Evolutionary conservation across 768 basidiomycete genomes (phyloP).

Genomic region (Termitomyces sp.): DNA sequence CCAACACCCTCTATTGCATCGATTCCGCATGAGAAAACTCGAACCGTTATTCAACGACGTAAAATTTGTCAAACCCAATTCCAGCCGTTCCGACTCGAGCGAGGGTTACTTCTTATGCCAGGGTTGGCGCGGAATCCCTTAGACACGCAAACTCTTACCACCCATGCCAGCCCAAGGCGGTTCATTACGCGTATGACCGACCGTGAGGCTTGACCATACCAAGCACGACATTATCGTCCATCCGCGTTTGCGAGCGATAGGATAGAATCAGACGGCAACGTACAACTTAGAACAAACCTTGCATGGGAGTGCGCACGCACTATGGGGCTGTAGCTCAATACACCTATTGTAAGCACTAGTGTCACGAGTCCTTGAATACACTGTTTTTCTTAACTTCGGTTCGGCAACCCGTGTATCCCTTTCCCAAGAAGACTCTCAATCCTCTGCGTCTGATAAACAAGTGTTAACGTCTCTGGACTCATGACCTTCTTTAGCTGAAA

Average conservation of each 20-base stretch:
- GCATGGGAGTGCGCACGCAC: not conserved
- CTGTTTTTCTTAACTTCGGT: not conserved
- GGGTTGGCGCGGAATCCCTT: slow-evolving; percentile 48
- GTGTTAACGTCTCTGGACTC: not conserved
- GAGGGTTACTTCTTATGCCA: slow-evolving; percentile 88
- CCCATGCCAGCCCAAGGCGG: not conserved
- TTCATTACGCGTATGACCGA: not conserved
- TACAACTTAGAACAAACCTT: no score
- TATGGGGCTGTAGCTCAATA: not conserved
- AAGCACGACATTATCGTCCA: not conserved
- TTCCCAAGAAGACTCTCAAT: not conserved
- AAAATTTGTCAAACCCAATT: slow-evolving; percentile 72
- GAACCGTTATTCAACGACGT: slow-evolving; percentile 66
- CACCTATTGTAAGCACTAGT: not conserved
- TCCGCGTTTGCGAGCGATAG: not conserved
- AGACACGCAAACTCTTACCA: not conserved
- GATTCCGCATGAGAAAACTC: slow-evolving; percentile 61
- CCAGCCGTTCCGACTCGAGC: slow-evolving; percentile 71
- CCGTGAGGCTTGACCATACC: not conserved
- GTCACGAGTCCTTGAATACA: not conserved
- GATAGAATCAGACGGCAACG: not conserved
- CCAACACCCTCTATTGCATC: slow-evolving; percentile 61
- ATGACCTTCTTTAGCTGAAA: not conserved
- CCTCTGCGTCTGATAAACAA: not conserved
- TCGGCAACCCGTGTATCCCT: not conserved